Conservation (phyloP, 805 yeast genomes). For the Komagataella mondaviorum region DNA sequence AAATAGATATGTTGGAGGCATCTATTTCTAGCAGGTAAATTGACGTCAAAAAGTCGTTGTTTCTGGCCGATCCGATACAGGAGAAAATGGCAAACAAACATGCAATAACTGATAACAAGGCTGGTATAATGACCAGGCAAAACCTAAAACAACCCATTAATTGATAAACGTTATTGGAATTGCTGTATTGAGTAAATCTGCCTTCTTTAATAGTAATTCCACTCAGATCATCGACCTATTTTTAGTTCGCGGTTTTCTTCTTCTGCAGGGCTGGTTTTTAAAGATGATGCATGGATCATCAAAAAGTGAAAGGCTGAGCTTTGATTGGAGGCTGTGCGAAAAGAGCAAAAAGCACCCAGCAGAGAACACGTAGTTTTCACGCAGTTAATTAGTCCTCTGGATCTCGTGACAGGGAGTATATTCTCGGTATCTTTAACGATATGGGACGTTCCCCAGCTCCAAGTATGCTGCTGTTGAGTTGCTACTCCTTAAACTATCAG, state of each 20-base stretch:
- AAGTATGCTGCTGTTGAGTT: too few relatives aligned
- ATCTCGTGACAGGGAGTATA: neutral
- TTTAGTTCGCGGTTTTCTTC: neutral
- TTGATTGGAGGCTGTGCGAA: neutral
- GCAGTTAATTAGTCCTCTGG: neutral
- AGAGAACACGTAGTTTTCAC: neutral
- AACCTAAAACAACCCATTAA: constrained; percentile 15
- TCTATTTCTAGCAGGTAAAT: constrained; percentile 36
- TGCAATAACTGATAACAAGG: constrained; percentile 24
- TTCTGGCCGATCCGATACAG: constrained; percentile 35
- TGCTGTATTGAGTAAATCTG: neutral
- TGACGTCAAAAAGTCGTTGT: constrained; percentile 24
- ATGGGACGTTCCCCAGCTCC: neutral
- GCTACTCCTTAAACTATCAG: too few relatives aligned
- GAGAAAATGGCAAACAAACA: constrained; percentile 33
- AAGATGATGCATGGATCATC: neutral
- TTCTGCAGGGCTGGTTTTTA: neutral
- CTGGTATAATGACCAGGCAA: constrained; percentile 12
- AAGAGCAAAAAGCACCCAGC: neutral
- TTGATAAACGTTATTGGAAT: neutral
- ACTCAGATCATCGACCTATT: neutral
- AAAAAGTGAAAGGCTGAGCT: neutral
- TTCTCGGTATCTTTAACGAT: neutral
- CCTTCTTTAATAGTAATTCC: neutral
- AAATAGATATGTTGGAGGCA: constrained; percentile 18